Percentiles rank a stretch among this genome's conserved stretches.
phyloP scores from a whole-genome alignment of 2,329 filamentous ascomycete genomes.

The Microdochium nivale region DNA sequence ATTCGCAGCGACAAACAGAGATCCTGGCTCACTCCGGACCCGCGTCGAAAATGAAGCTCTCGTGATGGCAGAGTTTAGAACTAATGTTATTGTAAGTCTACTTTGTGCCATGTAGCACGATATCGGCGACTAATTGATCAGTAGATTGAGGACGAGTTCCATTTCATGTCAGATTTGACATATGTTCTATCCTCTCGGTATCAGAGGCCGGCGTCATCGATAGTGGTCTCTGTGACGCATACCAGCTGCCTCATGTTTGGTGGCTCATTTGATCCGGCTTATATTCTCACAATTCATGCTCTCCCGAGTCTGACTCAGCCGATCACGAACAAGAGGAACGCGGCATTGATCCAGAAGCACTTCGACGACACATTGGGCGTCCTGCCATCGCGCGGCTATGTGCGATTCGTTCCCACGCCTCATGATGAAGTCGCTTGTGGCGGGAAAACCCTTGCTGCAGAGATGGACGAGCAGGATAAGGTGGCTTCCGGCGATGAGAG shows the following conservation, averaged over 20 bases:
- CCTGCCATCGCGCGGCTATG: constrained; percentile 53
- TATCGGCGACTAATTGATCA: background rate
- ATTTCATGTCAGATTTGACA: constrained; percentile 65
- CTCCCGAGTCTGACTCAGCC: constrained; percentile 61
- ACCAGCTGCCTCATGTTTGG: constrained; percentile 67
- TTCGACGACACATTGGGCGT: constrained; percentile 66
- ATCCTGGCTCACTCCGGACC: constrained; percentile 27
- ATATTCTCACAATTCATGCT: constrained; percentile 66
- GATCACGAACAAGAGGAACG: constrained; percentile 72
- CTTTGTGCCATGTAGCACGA: background rate
- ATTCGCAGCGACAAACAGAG: constrained; percentile 24
- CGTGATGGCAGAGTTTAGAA: constrained; percentile 55
- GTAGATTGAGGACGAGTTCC: constrained; percentile 67
- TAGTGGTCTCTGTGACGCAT: constrained; percentile 70
- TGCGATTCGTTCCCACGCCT: constrained; percentile 61
- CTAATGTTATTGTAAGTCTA: constrained; percentile 51
- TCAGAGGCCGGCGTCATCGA: constrained; percentile 61
- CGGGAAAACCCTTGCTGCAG: constrained; percentile 59
- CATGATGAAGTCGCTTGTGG: constrained; percentile 67
- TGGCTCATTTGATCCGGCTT: constrained; percentile 70
- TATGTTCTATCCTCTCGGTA: constrained; percentile 68
- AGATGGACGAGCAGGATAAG: constrained; percentile 48
- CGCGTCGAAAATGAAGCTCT: constrained; percentile 45
- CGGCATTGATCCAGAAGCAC: constrained; percentile 66
- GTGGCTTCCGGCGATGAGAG: constrained; percentile 13